A percentile compares a stretch with the other conserved stretches of the same genome.
Conservation (phyloP, 768 basidiomycete species). For the Tulasnella sp. region DNA sequence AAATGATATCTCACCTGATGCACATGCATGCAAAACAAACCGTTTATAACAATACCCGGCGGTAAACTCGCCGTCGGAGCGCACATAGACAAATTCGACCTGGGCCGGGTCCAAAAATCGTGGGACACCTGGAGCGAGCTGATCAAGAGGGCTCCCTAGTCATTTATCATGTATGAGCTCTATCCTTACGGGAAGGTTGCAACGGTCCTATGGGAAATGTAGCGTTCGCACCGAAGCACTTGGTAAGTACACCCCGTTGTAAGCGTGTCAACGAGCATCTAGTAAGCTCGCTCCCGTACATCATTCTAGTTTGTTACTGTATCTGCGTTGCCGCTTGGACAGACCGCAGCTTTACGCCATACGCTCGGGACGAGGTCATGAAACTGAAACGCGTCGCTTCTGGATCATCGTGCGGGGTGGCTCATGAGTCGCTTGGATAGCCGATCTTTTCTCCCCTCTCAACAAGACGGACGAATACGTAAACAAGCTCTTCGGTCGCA, state of each 20-base stretch:
- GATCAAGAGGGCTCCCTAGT: background rate
- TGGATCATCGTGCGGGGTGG: background rate
- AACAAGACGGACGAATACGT: slow-evolving; percentile 22
- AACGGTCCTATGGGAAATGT: slow-evolving; percentile 19
- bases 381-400: background rate
- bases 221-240: slow-evolving; percentile 14
- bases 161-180: slow-evolving; percentile 23
- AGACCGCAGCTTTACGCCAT: background rate
- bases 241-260: background rate
- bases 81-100: slow-evolving; percentile 1
- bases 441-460: background rate
- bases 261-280: background rate
- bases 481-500: slow-evolving; percentile 30
- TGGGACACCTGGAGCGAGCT: slow-evolving; percentile 24
- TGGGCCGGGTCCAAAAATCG: background rate
- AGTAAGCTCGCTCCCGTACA: background rate
- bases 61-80: background rate
- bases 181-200: slow-evolving; percentile 2
- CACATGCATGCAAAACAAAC: background rate
- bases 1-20: background rate
- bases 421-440: slow-evolving; percentile 19
- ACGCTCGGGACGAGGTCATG: background rate
- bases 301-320: background rate
- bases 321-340: background rate
- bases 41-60: background rate